Percentiles rank a stretch among this genome's conserved stretches.
Evolutionary conservation across 2,329 filamentous ascomycete species (phyloP).

Genomic region (Chrysoporthe puriensis): DNA sequence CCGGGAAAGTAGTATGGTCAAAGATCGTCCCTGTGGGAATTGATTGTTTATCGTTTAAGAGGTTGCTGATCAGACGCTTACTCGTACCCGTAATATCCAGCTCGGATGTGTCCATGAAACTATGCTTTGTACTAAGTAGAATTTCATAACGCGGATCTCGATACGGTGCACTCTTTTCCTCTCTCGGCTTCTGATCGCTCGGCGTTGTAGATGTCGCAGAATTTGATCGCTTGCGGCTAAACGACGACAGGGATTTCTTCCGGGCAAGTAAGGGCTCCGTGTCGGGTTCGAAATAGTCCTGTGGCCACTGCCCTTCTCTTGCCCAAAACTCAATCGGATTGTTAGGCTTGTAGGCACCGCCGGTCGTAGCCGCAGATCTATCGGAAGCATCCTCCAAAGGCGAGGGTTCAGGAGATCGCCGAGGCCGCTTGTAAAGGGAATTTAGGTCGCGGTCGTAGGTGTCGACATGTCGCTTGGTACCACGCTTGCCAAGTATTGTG

Average conservation of each 20-base stretch:
- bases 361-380: not conserved
- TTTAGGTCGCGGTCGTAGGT: too few species aligned
- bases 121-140: slow-evolving; percentile 44
- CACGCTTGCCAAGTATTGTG: too few species aligned
- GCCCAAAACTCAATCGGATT: slow-evolving; percentile 14
- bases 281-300: slow-evolving; percentile 6
- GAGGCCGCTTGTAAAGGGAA: too few species aligned
- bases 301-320: slow-evolving; percentile 29
- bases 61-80: not conserved
- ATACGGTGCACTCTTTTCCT: slow-evolving; percentile 45
- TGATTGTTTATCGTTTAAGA: not conserved
- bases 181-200: slow-evolving; percentile 44
- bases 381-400: not conserved
- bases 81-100: slow-evolving; percentile 34
- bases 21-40: not conserved
- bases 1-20: not conserved
- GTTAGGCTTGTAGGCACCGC: too few species aligned
- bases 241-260: slow-evolving; percentile 16
- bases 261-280: slow-evolving; percentile 26
- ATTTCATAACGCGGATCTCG: slow-evolving; percentile 40
- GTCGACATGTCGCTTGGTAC: too few species aligned
- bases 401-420: too few species aligned
- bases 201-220: slow-evolving; percentile 35
- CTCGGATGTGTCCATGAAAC: slow-evolving; percentile 43
- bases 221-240: slow-evolving; percentile 27